phyloP scores from a whole-genome alignment of 2,329 filamentous ascomycete species.

The Exutisphaerella laricina region DNA sequence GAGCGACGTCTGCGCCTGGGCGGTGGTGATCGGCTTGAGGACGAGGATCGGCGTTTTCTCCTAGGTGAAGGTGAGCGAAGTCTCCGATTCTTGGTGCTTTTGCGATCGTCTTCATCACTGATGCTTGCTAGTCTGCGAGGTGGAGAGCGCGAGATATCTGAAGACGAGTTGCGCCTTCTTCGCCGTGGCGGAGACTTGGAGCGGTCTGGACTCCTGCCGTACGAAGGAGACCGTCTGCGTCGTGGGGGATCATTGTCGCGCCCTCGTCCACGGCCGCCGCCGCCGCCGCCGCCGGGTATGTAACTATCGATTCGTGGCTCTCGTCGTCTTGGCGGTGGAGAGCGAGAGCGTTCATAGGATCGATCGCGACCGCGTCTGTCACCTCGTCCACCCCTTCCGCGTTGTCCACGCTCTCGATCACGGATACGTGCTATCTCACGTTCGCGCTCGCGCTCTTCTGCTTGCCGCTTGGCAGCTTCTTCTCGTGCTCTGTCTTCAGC shows the following conservation, averaged over 20 bases:
- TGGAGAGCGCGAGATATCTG: not conserved
- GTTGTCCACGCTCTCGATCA: slow-evolving; percentile 52
- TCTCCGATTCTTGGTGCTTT: not conserved
- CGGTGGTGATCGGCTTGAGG: not conserved
- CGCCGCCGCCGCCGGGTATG: slow-evolving; percentile 43
- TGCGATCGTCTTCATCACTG: not conserved
- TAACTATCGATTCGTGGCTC: slow-evolving; percentile 52
- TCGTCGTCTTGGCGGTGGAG: slow-evolving; percentile 45
- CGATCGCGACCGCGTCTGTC: slow-evolving; percentile 38
- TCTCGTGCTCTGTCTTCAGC: slow-evolving; percentile 78
- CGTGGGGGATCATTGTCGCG: slow-evolving; percentile 35
- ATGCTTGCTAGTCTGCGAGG: not conserved
- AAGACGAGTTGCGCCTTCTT: slow-evolving; percentile 4
- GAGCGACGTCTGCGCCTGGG: slow-evolving; percentile 1
- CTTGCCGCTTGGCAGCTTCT: slow-evolving; percentile 63
- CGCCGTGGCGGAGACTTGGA: slow-evolving; percentile 25
- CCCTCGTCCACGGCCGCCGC: slow-evolving; percentile 11
- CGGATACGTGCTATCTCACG: slow-evolving; percentile 63
- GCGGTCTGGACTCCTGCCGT: slow-evolving; percentile 22
- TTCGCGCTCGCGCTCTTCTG: slow-evolving; percentile 66
- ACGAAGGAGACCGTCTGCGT: slow-evolving; percentile 28
- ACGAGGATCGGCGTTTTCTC: slow-evolving; percentile 1
- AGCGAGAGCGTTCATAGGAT: slow-evolving; percentile 38
- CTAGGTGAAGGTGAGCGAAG: slow-evolving; percentile 3
- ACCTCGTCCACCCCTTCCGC: slow-evolving; percentile 43